Evolutionary conservation across 2,329 filamentous ascomycete species (phyloP).

Genomic region (Fusarium beomiforme): DNA sequence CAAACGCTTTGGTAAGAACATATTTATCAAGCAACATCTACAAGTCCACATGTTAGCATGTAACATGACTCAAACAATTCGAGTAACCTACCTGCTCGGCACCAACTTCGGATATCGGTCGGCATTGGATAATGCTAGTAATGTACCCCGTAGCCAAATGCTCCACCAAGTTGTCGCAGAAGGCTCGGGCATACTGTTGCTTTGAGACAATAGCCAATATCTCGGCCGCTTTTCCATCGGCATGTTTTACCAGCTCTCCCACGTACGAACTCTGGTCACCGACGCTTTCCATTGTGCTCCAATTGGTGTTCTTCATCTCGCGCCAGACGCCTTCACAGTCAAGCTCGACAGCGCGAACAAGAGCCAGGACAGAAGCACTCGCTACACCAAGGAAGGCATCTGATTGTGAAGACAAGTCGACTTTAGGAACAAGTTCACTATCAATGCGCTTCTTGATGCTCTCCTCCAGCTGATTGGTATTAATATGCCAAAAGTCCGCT

Average conservation of each 20-base stretch:
- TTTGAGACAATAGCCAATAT: slow-evolving; percentile 84
- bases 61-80: neutral
- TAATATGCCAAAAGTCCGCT: slow-evolving; percentile 95
- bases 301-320: slow-evolving; percentile 96
- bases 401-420: slow-evolving; percentile 92
- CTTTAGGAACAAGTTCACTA: slow-evolving; percentile 74
- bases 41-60: slow-evolving; percentile 36
- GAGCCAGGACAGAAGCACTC: slow-evolving; percentile 82
- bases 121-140: slow-evolving; percentile 85
- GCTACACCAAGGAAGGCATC: slow-evolving; percentile 97
- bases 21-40: slow-evolving; percentile 97
- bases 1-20: slow-evolving; percentile 82
- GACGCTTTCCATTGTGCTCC: slow-evolving; percentile 92
- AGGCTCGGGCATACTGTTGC: slow-evolving; percentile 91
- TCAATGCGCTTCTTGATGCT: slow-evolving; percentile 94
- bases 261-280: slow-evolving; percentile 96
- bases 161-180: slow-evolving; percentile 96
- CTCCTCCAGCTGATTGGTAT: slow-evolving; percentile 92
- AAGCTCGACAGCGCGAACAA: slow-evolving; percentile 85
- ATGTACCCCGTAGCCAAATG: slow-evolving; percentile 83
- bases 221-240: slow-evolving; percentile 77
- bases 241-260: slow-evolving; percentile 77
- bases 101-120: slow-evolving; percentile 90
- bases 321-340: slow-evolving; percentile 90
- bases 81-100: slow-evolving; percentile 78